phyloP scores from a whole-genome alignment of 139 green algal genomes.

The Trebouxia sp. region DNA sequence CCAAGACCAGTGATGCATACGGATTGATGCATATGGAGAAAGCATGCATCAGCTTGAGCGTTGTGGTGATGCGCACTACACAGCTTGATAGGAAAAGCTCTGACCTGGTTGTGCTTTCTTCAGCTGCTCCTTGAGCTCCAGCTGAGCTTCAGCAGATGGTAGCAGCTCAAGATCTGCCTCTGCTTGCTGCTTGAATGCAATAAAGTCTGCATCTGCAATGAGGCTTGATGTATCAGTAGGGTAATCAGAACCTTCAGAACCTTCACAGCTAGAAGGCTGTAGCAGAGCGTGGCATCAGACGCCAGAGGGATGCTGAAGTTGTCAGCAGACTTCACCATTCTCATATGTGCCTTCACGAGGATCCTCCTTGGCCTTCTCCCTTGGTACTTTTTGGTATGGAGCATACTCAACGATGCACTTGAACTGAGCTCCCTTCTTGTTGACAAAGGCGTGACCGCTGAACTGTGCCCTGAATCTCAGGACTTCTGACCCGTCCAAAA shows the following conservation, averaged over 20 bases:
- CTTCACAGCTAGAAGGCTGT: too few relatives aligned
- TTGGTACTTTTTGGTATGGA: constrained; percentile 67
- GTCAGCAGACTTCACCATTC: too few relatives aligned
- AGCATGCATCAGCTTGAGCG: too few relatives aligned
- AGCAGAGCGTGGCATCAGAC: too few relatives aligned
- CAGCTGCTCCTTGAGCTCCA: constrained; percentile 36
- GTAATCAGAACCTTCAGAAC: too few relatives aligned
- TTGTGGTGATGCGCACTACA: too few relatives aligned
- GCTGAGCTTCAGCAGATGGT: constrained; percentile 49
- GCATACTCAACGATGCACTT: constrained; percentile 73
- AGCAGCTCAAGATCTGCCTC: constrained; percentile 49
- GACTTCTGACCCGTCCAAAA: constrained; percentile 52
- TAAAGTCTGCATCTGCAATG: constrained; percentile 67
- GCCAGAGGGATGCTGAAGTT: too few relatives aligned
- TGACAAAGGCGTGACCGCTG: constrained; percentile 70
- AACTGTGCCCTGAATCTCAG: constrained; percentile 65
- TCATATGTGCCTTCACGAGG: constrained; percentile 71
- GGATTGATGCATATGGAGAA: too few relatives aligned
- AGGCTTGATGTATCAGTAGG: too few relatives aligned
- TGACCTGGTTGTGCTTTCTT: neutral
- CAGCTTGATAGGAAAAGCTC: too few relatives aligned
- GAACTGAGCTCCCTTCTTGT: constrained; percentile 61
- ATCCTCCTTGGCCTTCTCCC: constrained; percentile 48
- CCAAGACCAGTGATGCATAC: too few relatives aligned
- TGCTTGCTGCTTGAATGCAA: constrained; percentile 57